Percentiles rank a stretch among this genome's conserved stretches.
These are phyloP conservation scores for Eucalyptus globulus DNA, from an alignment of 345 rosid genomes.

Conservation along the genomic window DNA sequence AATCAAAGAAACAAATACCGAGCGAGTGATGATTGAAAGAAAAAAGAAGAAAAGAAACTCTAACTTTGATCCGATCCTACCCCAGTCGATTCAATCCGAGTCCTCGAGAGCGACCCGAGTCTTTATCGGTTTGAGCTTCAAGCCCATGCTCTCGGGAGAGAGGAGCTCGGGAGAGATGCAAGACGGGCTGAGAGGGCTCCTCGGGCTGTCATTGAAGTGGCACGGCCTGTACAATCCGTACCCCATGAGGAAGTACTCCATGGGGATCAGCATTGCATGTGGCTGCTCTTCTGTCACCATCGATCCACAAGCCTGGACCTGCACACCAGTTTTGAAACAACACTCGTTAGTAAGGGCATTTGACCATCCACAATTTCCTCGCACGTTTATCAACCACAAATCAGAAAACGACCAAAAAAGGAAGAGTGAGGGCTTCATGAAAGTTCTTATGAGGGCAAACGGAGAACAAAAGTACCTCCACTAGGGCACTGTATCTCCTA, in stretches of 20 bases:
- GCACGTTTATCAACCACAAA: neutral
- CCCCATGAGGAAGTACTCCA: conserved; percentile 94
- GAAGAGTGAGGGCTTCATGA: neutral
- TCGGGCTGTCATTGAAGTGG: conserved; percentile 61
- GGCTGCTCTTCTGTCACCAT: conserved; percentile 99
- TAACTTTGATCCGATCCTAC: neutral
- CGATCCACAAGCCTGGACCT: conserved; percentile 99
- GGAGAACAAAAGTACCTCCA: conserved; percentile 41
- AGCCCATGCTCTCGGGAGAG: conserved; percentile 97
- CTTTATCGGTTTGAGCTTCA: conserved; percentile 96
- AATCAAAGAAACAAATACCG: neutral
- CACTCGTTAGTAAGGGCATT: neutral
- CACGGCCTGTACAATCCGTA: conserved; percentile 76
- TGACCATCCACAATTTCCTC: neutral
- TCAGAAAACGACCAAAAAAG: neutral
- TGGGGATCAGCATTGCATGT: conserved; percentile 89
- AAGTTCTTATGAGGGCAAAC: neutral
- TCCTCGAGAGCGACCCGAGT: conserved; percentile 35
- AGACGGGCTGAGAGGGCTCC: conserved; percentile 81
- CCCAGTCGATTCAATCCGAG: neutral
- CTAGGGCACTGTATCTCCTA: conserved; percentile 79
- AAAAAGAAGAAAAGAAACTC: neutral
- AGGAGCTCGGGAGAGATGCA: conserved; percentile 95
- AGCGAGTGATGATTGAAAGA: neutral
- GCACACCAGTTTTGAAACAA: neutral